Evolutionary conservation across 495 filamentous ascomycete genomes (phyloP), one percentile per base, ranked within the genome.

Genomic region (Daldinia vernicosa): DNA sequence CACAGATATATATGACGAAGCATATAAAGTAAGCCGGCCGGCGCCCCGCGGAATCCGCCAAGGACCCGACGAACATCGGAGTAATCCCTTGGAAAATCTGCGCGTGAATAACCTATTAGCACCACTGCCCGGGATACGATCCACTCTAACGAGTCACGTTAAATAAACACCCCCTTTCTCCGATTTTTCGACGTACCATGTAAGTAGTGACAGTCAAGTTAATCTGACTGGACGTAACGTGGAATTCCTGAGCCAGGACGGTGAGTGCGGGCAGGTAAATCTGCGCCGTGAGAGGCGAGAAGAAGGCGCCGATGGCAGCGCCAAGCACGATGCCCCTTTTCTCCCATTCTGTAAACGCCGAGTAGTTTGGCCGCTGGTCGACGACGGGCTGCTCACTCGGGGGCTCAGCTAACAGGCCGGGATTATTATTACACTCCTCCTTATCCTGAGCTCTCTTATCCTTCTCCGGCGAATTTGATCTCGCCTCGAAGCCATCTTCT

Each of bases 211-310:
- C 83, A 7, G 87, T 88, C 52, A 92, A 78, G 72, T 91, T 92
- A 63, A 91, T 87, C 52, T 87, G 74, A 4, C 82, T 78, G 7
- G 78, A 64, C 0, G 85, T 84, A 15, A 90, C 82, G 15, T 85
- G 12, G 63, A 90, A 84, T 26, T 88, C 84, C 0, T 74, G 28
- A 0, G 87, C 80, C 6, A 92, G 72, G 0, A 79, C 77, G n/a
- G 80, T 84, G 43, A 94, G 80, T 0, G 90, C 88, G 4, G 91
- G 91, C 55, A 91, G 89, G 78, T 95, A 95, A 66, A 94, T 92
- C 33, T 81, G 77, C 0, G 89, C 87, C 11, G 88, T 89, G 11
- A 93, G 76, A 1, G 91, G 90, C 0, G 91, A 93, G 81, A 92
- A 91, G 76, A 91, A 89, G 22, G 88, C 85, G 11, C 81, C 85